Base-by-base conservation (phyloP, 768 basidiomycete species). In the Chalciporus pseudorubinellus region DNA sequence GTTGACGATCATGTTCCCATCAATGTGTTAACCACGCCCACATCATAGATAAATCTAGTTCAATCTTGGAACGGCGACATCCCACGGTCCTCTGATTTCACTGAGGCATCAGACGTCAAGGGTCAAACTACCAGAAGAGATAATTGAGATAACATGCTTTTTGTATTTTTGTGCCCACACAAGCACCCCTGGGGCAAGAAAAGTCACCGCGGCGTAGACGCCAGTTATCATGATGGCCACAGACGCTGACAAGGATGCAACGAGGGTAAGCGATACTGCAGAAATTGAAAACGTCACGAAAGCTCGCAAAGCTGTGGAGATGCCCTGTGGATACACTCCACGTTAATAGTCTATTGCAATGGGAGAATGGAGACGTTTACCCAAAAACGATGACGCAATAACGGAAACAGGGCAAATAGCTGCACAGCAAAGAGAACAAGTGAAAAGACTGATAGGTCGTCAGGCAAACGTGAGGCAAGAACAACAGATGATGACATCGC, bases 401-500 rank as follows among this genome's bases (percentile, higher is more conserved):
- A 74, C 16, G 92, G 92, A 62, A 89, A 90, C 48, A 93, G 72
- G n/a, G 88, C 87, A 67, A 95, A 94, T 14, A 82, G 67, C 61
- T 90, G 82, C 51, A 93, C 83, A 49, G 92, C 83, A 70, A 92
- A 89, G 48, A 93, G 75, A 61, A 91, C 82, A 51, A 98, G 80
- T 31, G 92, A 85, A 64, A 98, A 98, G 20, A 97, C 95, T 21
- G 89, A 83, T 41, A 88, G 68, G 68, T 93, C 89, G 59, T 87
- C 84, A 39, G 81, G 73, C 34, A 98, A 76, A 58, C 95, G 87
- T 36, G 94, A 97, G 28, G 94, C 92, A 55, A 98, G 77, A 49
- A 98, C 95, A 41, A 97, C 89, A 28, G 90, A 92, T 16, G 92
- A 90, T 39, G 91, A 94, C 52, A 97, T 84, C 28, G 91, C 92